These are phyloP conservation scores for Beauveria pseudobassiana DNA, from an alignment of 2,329 filamentous ascomycete species.

Conservation along the genomic window DNA sequence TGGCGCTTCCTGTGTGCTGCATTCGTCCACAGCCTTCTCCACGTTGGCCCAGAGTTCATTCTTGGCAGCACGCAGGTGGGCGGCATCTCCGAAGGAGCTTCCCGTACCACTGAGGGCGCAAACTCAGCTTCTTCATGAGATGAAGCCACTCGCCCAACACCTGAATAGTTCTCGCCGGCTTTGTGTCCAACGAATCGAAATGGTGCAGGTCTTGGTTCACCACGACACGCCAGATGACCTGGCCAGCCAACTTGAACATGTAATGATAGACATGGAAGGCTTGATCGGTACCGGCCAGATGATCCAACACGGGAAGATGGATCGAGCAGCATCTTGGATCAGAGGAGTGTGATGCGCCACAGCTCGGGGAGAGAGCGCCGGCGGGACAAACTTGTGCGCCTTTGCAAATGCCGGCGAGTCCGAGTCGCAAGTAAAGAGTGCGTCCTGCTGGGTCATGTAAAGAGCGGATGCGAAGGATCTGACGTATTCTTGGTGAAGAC, in stretches of 20 bases:
- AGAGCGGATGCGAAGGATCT: slow-evolving; percentile 35
- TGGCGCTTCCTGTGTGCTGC: background rate
- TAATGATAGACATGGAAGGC: slow-evolving; percentile 36
- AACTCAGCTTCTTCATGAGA: slow-evolving; percentile 47
- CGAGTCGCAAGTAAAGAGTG: slow-evolving; percentile 37
- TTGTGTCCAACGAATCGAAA: slow-evolving; percentile 31
- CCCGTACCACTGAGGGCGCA: slow-evolving; percentile 43
- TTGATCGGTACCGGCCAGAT: slow-evolving; percentile 35
- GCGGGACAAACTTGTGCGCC: slow-evolving; percentile 50
- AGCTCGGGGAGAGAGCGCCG: slow-evolving; percentile 45
- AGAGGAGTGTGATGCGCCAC: slow-evolving; percentile 47
- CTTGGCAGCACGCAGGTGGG: slow-evolving; percentile 24
- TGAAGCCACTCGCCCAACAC: slow-evolving; percentile 38
- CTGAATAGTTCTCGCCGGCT: slow-evolving; percentile 38
- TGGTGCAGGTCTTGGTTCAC: slow-evolving; percentile 32
- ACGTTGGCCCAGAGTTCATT: slow-evolving; percentile 28
- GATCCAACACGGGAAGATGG: slow-evolving; percentile 36
- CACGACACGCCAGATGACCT: slow-evolving; percentile 30
- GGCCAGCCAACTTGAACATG: slow-evolving; percentile 34
- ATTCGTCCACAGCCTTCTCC: slow-evolving; percentile 26
- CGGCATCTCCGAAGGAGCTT: slow-evolving; percentile 41
- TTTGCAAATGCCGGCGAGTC: slow-evolving; percentile 35
- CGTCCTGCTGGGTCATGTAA: slow-evolving; percentile 29
- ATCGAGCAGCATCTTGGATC: slow-evolving; percentile 43
- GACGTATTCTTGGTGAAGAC: slow-evolving; percentile 40